A percentile compares a stretch with the other conserved stretches of the same genome.
Evolutionary conservation across 179 eudicot species (phyloP).

Genomic region (Nepenthes alata): DNA sequence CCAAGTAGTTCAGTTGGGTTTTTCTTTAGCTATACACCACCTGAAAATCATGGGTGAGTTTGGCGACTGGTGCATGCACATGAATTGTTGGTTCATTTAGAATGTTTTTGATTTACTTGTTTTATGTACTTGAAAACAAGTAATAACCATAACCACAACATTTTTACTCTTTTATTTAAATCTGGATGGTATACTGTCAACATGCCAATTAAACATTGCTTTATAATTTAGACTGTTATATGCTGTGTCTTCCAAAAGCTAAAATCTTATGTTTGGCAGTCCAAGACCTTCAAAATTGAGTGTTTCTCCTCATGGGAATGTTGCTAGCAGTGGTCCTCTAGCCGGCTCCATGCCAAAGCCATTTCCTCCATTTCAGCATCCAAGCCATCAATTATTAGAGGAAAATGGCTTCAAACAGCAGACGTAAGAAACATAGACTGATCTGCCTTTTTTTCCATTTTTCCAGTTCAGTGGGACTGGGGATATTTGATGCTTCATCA

Average conservation of each 20-base stretch:
- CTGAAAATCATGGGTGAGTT: conserved; percentile 72
- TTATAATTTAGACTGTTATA: too few relatives aligned
- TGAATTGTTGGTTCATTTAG: neutral
- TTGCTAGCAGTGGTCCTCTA: conserved; percentile 65
- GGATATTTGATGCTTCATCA: neutral
- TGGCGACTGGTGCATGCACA: neutral
- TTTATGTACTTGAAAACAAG: neutral
- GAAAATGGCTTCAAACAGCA: conserved; percentile 96
- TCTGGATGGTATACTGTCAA: neutral
- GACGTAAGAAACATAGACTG: conserved; percentile 35
- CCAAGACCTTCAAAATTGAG: conserved; percentile 67
- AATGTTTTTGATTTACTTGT: neutral
- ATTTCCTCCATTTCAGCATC: conserved; percentile 89
- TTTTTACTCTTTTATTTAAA: neutral
- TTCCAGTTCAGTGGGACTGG: neutral
- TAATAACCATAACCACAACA: neutral
- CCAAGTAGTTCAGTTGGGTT: conserved; percentile 85
- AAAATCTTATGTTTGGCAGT: conserved; percentile 22
- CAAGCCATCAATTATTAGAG: conserved; percentile 83
- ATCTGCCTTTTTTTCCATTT: neutral
- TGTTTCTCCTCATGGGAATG: conserved; percentile 58
- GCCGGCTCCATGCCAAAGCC: conserved; percentile 85
- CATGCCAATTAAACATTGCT: neutral
- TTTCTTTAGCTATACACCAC: conserved; percentile 90
- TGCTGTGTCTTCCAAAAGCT: neutral